Base-by-base conservation (phyloP, 495 filamentous ascomycete genomes). In the Hypomontagnella monticulosa region DNA sequence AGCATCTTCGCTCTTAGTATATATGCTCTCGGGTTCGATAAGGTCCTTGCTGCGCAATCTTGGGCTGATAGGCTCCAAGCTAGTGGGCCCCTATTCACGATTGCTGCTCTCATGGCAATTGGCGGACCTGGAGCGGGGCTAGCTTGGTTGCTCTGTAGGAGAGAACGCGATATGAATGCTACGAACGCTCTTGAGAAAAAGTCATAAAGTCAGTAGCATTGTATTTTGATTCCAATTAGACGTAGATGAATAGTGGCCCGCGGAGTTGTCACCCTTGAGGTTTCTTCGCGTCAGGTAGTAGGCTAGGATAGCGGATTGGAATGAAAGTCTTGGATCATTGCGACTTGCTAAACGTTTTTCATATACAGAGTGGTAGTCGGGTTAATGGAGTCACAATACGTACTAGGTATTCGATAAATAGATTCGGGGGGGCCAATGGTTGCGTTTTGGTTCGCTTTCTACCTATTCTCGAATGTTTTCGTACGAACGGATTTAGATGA, bases 81-180 rank as follows among this genome's bases (percentile, higher is more conserved):
- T 4, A 44, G 52, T 4, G n/a, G 14, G 16, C 36, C 50, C 1
- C 1, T 63, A 1, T 16, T 51, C 2, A 46, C 7, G 9, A 38
- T 62, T 36, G n/a, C 47, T 4, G 42, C 19, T 9, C 12, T 63
- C 9, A 38, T 19, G 8, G 43, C 43, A 1, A 36, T 67, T 30
- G 42, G 34, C 11, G 64, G 58, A 6, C 64, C 64, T 14, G 64
- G 64, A 1, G 58, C 51, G 34, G 58, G 32, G 1, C 34, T 67
- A 30, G 64, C 64, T 42, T 67, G 50, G 64, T 32, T 67, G 27
- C 30, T 67, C n/a, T 63, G 12, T 36, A 49, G 15, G 14, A 67
- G 47, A 1, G 64, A 63, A 18, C n/a, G 37, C 11, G 37, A 63
- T 2, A 47, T 1, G 3, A 1, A 23, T 47, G 23, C 38, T 57